Conservation (phyloP, 2,329 filamentous ascomycete species). For the Colletotrichum kahawae region DNA sequence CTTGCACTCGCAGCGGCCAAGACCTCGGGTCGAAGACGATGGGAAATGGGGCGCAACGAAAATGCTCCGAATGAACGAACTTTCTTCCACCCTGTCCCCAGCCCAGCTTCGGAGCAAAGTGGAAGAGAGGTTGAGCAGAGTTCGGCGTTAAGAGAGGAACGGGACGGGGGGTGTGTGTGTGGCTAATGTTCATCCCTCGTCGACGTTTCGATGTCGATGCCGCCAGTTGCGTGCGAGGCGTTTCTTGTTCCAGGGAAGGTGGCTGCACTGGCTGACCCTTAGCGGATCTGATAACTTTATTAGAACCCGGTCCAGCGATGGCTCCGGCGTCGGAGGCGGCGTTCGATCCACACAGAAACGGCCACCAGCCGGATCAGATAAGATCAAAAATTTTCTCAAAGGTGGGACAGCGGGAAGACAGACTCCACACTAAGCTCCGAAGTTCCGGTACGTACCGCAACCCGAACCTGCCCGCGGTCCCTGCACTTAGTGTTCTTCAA, state of each 20-base stretch:
- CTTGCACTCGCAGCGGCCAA: not conserved
- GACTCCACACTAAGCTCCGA: not conserved
- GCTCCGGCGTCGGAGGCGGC: not conserved
- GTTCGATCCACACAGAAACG: not conserved
- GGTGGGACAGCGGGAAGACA: not conserved
- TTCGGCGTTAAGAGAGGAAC: not conserved
- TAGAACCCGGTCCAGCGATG: not conserved
- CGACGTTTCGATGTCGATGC: conserved; percentile 20
- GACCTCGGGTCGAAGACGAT: not conserved
- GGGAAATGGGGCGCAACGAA: not conserved
- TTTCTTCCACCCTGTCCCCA: not conserved
- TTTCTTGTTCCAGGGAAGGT: not conserved
- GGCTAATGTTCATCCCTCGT: conserved; percentile 25
- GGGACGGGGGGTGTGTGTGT: not conserved
- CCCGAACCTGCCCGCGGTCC: not conserved
- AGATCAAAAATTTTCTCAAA: conserved; percentile 5
- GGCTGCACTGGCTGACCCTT: not conserved
- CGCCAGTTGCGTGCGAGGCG: conserved; percentile 19
- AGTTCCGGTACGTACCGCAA: not conserved
- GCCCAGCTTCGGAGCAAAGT: not conserved
- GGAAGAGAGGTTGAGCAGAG: not conserved
- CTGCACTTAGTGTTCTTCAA: not conserved
- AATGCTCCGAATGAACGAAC: not conserved
- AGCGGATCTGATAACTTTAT: conserved; percentile 44
- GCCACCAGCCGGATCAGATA: conserved; percentile 10